Evolutionary conservation across 176 grass and related monocot genomes (phyloP), one percentile per base, ranked within the genome.

Genomic region (Cenchrus purpureus): DNA sequence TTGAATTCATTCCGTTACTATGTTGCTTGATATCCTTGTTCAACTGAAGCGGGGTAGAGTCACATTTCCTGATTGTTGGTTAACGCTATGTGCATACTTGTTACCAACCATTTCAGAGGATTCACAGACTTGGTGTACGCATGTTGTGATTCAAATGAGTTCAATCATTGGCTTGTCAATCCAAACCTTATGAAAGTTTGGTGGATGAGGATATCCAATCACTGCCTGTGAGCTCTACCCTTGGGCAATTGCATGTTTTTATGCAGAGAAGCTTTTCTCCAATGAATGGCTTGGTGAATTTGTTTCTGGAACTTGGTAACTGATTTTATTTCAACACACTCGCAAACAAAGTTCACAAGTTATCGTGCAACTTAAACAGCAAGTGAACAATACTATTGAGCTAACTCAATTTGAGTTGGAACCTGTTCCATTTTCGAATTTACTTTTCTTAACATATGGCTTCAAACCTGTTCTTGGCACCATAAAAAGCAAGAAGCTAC

Each of bases 1-100:
- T 48, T 63, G 75, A 28, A 44, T 29, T 48, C 40, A 40, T 40
- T 40, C 37, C 37, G 37, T 4, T 40, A 40, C 4, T 40, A 4
- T 40, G 37, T 40, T 2, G 37, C 37, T 40, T 60, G 49, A 43
- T 76, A 55, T 16, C 70, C 51, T 89, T 55, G 83, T 82, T 77
- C 56, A 86, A 40, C 65, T 62, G 78, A 56, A 81, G 62, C 8
- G 11, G 15, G 10, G n/a, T 13, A 65, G 20, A 74, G 52, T 44
- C 11, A 4, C n/a, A 78, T 71, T 55, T 71, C 2, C 11, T 31
- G 31, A 64, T 12, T 2, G n/a, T 15, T 31, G 8, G 50, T 29
- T 65, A 11, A 65, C 58, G 28, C 19, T 55, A 3, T 83, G 32
- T 46, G 46, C 62, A 14, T 77, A 17, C 15, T 65, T 58, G 12